These are phyloP conservation scores for Eutypella sp. DNA, from an alignment of 2,329 filamentous ascomycete genomes.

Conservation along the genomic window DNA sequence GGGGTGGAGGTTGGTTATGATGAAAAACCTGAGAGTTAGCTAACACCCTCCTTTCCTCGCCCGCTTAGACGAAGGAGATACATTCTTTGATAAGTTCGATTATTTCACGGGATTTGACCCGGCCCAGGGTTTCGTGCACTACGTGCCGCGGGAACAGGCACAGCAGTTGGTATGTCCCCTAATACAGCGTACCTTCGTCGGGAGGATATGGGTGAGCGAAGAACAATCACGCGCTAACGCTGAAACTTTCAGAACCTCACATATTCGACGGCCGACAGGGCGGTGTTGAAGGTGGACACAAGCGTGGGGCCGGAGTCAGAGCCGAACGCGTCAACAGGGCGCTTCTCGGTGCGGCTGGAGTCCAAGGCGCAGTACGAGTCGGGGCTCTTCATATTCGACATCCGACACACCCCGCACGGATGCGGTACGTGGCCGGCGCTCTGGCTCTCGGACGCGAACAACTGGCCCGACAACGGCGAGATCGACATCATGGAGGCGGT, in stretches of 20 bases:
- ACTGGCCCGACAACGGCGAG: constrained; percentile 62
- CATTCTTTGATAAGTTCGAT: constrained; percentile 52
- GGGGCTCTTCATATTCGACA: constrained; percentile 66
- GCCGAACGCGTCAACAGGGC: constrained; percentile 52
- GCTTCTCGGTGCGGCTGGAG: constrained; percentile 58
- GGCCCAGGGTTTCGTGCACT: constrained; percentile 48
- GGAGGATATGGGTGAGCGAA: too few species aligned
- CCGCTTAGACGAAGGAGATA: constrained; percentile 39
- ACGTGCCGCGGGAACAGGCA: constrained; percentile 41
- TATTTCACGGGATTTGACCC: constrained; percentile 49
- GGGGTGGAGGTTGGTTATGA: too few species aligned
- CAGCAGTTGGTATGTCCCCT: constrained; percentile 32
- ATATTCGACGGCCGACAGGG: constrained; percentile 47
- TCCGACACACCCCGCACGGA: constrained; percentile 58
- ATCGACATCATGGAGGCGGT: constrained; percentile 59
- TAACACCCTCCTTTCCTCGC: too few species aligned
- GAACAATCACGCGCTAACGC: too few species aligned
- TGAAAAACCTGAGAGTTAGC: too few species aligned
- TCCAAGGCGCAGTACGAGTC: constrained; percentile 55
- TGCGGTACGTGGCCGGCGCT: constrained; percentile 63
- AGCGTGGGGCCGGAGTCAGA: constrained; percentile 41
- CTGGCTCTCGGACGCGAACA: constrained; percentile 56
- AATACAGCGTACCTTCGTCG: not conserved
- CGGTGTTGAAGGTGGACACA: constrained; percentile 58
- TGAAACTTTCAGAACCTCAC: constrained; percentile 58